Base-by-base conservation (phyloP, 208 protist species). In the Leishmania tarentolae region DNA sequence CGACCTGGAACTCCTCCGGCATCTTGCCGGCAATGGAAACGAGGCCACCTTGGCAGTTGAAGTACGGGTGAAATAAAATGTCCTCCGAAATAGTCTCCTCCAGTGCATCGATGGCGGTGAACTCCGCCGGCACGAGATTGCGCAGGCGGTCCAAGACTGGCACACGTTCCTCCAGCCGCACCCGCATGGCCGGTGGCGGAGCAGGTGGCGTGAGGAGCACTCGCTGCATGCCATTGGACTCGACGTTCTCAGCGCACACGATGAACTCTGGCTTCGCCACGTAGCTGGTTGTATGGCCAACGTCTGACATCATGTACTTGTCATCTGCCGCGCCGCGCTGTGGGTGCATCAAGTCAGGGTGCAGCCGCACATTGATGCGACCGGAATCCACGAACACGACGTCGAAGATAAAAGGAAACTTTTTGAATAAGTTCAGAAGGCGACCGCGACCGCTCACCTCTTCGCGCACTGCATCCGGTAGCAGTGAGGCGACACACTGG, bases 1-100 rank as follows among this genome's bases (percentile, higher is more conserved):
- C 93, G 15, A 97, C 86, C 86, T 97, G 94, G 76, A 97, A 93
- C 75, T 93, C 87, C 17, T 95, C 91, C 3, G 94, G 93, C 65
- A 97, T 88, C 86, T 97, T 97, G 17, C 82, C 86, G 6, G 92
- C 91, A 65, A 97, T 96, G 50, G 94, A 83, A 35, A 87, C 56
- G 42, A 97, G 87, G 24, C 94, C 94, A n/a, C 94, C 94, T 82
- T 97, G 94, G 75, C 91, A 96, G 82, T 97, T 91, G 81, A 97
- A 97, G 87, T 96, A 97, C 9, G 94, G 92, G 77, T 97, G 93
- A 76, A 96, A 97, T 9, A 97, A 84, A 11, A 97, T 79, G 66
- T 95, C 92, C 80, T 96, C 92, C 3, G 94, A 93, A 3, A 97
- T 81, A 40, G 42, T 80, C 75, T 95, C 92, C 90, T 97, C 93